A percentile compares a stretch with the other conserved stretches of the same genome.
Conservation (phyloP, 257 asterid species). For the Schizonepeta tenuifolia region DNA sequence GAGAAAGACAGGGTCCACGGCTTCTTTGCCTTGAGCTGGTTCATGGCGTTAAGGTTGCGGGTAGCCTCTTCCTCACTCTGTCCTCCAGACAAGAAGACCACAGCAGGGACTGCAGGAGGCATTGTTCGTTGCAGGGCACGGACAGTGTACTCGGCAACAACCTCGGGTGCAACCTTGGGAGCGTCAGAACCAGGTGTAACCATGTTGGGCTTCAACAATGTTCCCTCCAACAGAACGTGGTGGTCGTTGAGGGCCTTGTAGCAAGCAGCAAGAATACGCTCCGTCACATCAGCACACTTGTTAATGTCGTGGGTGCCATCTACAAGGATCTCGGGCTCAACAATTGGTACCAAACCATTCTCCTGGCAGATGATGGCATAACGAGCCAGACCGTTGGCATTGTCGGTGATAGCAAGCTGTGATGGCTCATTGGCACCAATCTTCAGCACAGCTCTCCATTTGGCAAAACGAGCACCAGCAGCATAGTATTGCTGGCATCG, state of each 20-base stretch:
- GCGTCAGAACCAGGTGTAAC: constrained; percentile 51
- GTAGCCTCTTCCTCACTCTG: constrained; percentile 97
- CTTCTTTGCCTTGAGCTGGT: constrained; percentile 73
- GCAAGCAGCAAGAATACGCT: constrained; percentile 36
- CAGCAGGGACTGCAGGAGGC: constrained; percentile 97
- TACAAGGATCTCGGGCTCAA: constrained; percentile 42
- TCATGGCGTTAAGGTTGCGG: constrained; percentile 83
- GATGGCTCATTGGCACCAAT: constrained; percentile 86
- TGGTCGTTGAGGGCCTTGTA: constrained; percentile 41
- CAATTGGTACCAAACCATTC: constrained; percentile 57
- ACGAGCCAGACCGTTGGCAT: constrained; percentile 90
- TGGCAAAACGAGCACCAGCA: constrained; percentile 91
- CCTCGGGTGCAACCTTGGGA: constrained; percentile 52
- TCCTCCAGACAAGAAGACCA: constrained; percentile 90
- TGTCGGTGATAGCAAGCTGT: constrained; percentile 82
- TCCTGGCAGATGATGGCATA: constrained; percentile 96
- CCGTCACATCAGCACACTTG: constrained; percentile 40
- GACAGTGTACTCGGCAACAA: constrained; percentile 78
- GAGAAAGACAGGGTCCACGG: constrained; percentile 93
- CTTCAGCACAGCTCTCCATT: constrained; percentile 93
- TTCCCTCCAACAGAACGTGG: constrained; percentile 36
- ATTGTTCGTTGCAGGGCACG: constrained; percentile 88
- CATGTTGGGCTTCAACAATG: constrained; percentile 52
- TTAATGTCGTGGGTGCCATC: constrained; percentile 39
- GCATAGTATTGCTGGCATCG: constrained; percentile 79